phyloP scores from a whole-genome alignment of 768 basidiomycete species.

The Udeniomyces megalosporus region DNA sequence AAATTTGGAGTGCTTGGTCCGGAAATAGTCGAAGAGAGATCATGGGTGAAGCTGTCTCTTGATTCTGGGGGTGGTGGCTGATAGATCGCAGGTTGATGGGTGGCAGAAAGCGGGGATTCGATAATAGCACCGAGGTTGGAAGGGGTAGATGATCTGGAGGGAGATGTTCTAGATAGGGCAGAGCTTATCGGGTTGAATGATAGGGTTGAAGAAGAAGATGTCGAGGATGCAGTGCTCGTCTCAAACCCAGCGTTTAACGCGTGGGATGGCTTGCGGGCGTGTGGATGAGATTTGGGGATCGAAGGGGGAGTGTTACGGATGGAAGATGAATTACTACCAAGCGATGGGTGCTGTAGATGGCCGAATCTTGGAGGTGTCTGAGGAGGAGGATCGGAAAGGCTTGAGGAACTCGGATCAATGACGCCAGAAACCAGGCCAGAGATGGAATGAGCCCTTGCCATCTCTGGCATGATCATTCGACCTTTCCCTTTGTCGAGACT shows the following conservation, averaged over 20 bases:
- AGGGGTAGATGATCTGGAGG: not conserved
- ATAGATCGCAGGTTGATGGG: not conserved
- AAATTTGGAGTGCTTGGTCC: too few species aligned
- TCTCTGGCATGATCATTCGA: not conserved
- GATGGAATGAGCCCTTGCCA: slow-evolving; percentile 1
- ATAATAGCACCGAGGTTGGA: not conserved
- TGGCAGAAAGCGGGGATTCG: not conserved
- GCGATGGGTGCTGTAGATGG: not conserved
- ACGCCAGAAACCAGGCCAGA: not conserved
- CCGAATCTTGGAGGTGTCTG: not conserved
- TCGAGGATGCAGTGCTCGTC: not conserved
- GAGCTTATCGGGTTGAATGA: not conserved
- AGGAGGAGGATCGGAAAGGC: not conserved
- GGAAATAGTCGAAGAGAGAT: not conserved
- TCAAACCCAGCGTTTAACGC: not conserved
- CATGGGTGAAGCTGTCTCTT: not conserved
- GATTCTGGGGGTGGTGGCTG: not conserved
- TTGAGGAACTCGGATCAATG: not conserved
- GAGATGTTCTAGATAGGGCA: not conserved
- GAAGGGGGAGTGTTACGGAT: not conserved
- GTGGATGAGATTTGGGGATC: slow-evolving; percentile 7
- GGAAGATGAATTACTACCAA: not conserved
- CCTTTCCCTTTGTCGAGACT: not conserved
- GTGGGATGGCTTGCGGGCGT: slow-evolving; percentile 10
- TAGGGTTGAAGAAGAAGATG: not conserved